phyloP scores from a whole-genome alignment of 805 yeast species.

The Metschnikowia gruessii region DNA sequence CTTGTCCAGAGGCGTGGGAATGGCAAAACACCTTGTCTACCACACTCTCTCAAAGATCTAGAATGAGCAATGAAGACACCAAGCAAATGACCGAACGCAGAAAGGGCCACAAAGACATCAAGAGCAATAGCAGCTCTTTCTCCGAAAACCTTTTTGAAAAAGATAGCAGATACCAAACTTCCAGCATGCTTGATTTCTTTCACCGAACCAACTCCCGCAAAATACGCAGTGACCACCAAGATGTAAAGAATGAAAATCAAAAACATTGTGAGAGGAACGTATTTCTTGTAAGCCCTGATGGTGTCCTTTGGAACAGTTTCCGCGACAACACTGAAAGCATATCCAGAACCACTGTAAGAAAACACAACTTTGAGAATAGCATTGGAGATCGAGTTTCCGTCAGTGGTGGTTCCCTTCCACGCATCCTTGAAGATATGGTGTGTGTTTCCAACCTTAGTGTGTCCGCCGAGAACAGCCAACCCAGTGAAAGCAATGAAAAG shows the following conservation, averaged over 20 bases:
- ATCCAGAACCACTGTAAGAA: constrained; percentile 41
- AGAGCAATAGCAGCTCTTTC: constrained; percentile 24
- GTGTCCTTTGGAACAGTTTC: constrained; percentile 28
- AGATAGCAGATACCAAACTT: constrained; percentile 29
- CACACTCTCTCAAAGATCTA: constrained; percentile 32
- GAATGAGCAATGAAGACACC: constrained; percentile 31
- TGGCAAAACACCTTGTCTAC: constrained; percentile 34
- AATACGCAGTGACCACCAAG: constrained; percentile 33
- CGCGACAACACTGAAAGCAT: constrained; percentile 38
- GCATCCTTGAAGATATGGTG: constrained; percentile 35
- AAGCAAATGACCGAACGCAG: constrained; percentile 32
- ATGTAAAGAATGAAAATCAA: constrained; percentile 32
- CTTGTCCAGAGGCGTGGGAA: constrained; percentile 18
- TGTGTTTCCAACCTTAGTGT: constrained; percentile 32
- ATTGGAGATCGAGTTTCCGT: constrained; percentile 41
- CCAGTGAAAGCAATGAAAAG: constrained; percentile 35
- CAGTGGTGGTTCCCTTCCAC: constrained; percentile 40
- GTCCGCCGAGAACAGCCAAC: constrained; percentile 36
- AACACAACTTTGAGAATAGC: constrained; percentile 45
- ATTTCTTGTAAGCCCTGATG: constrained; percentile 25
- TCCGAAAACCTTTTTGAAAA: constrained; percentile 32
- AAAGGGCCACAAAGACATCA: constrained; percentile 28
- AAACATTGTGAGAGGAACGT: constrained; percentile 32
- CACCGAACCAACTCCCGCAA: constrained; percentile 27
- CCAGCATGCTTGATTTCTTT: constrained; percentile 29